Conservation (phyloP, 805 yeast genomes). For the Hanseniaspora mollemarum region DNA sequence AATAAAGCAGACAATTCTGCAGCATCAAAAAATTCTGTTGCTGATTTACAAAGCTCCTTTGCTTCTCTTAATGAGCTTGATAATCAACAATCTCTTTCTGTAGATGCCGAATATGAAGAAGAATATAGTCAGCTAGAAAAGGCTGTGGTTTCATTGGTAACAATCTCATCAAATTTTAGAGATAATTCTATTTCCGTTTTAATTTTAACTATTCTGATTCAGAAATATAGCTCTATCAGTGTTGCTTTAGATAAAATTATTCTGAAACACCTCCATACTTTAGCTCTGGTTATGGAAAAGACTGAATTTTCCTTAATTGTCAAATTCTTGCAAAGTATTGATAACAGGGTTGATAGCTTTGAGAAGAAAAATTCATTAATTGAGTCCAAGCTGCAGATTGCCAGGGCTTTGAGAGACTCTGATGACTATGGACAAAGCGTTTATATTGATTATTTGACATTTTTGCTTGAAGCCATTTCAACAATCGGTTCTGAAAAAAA, state of each 20-base stretch:
- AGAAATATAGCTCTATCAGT: constrained; percentile 47
- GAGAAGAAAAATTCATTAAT: constrained; percentile 38
- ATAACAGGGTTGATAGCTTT: constrained; percentile 35
- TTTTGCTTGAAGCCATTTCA: constrained; percentile 54
- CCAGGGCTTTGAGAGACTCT: constrained; percentile 27
- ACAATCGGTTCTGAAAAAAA: constrained; percentile 36
- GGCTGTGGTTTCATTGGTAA: constrained; percentile 55
- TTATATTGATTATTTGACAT: constrained; percentile 48
- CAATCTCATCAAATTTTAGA: constrained; percentile 52
- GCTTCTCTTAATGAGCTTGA: background rate
- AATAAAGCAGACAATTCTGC: background rate
- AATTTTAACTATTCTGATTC: constrained; percentile 70
- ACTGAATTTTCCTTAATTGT: constrained; percentile 57
- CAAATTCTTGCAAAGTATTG: constrained; percentile 44
- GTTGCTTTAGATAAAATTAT: constrained; percentile 45
- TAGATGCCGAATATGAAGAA: background rate
- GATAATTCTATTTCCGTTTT: constrained; percentile 66
- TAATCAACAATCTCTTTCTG: background rate
- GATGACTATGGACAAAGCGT: constrained; percentile 34
- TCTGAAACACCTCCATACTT: constrained; percentile 48
- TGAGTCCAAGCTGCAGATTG: constrained; percentile 16
- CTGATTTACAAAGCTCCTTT: background rate
- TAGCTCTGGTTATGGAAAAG: constrained; percentile 51
- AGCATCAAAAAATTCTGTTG: background rate
- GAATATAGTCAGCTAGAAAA: constrained; percentile 39